Conservation (phyloP, 495 filamentous ascomycete genomes). For the Clavariopsis aquatica region DNA sequence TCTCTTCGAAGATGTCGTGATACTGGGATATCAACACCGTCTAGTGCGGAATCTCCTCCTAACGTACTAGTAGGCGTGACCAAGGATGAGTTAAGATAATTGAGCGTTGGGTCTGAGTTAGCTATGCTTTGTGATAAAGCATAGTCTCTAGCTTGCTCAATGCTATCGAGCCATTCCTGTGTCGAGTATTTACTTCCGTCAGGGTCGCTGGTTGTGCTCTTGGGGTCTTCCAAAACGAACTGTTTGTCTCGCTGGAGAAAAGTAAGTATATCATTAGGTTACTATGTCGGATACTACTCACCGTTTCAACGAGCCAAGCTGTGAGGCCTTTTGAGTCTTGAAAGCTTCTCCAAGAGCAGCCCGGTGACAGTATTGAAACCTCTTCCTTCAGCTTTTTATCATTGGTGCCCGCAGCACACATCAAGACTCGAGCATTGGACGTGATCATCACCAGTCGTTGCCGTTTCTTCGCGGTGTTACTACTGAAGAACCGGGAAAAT, state of each 20-base stretch:
- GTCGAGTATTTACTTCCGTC: slow-evolving; percentile 54
- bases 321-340: slow-evolving; percentile 79
- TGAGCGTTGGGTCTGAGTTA: slow-evolving; percentile 68
- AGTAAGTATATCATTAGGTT: slow-evolving; percentile 11
- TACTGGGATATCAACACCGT: slow-evolving; percentile 51
- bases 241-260: slow-evolving; percentile 75
- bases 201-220: slow-evolving; percentile 54
- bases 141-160: slow-evolving; percentile 80
- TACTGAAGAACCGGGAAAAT: slow-evolving; percentile 88
- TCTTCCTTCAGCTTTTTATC: slow-evolving; percentile 95
- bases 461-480: slow-evolving; percentile 84
- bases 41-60: slow-evolving; percentile 46
- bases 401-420: slow-evolving; percentile 90
- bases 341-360: slow-evolving; percentile 73
- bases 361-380: slow-evolving; percentile 72
- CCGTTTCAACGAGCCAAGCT: slow-evolving; percentile 91
- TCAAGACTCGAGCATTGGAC: slow-evolving; percentile 80
- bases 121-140: slow-evolving; percentile 68
- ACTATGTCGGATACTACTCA: slow-evolving; percentile 52
- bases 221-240: slow-evolving; percentile 89
- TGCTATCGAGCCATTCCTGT: slow-evolving; percentile 83
- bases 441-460: slow-evolving; percentile 96
- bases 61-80: slow-evolving; percentile 78
- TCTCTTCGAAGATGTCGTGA: slow-evolving; percentile 50
- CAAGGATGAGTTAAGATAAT: slow-evolving; percentile 68